phyloP scores from a whole-genome alignment of 2,329 filamentous ascomycete species.

The Rhynchosporium secalis region DNA sequence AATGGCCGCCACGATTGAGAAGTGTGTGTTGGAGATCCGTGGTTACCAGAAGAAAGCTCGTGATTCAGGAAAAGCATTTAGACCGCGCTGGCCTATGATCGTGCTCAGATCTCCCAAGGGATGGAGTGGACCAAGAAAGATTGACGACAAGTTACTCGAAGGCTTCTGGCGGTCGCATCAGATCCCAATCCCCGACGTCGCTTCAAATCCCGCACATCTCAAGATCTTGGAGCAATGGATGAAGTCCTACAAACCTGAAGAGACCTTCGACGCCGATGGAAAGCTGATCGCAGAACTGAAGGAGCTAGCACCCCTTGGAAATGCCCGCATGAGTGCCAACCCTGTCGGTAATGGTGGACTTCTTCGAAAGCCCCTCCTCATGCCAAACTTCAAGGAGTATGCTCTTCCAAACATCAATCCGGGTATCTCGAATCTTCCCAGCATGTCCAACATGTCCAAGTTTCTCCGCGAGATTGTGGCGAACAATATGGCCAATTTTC shows the following conservation, averaged over 20 bases:
- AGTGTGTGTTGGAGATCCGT: slow-evolving; percentile 68
- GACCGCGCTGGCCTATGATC: slow-evolving; percentile 78
- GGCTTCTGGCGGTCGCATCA: slow-evolving; percentile 82
- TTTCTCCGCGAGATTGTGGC: slow-evolving; percentile 69
- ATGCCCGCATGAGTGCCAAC: slow-evolving; percentile 74
- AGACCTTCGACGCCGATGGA: slow-evolving; percentile 66
- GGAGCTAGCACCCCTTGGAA: slow-evolving; percentile 64
- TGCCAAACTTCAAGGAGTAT: slow-evolving; percentile 72
- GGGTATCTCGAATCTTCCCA: slow-evolving; percentile 56
- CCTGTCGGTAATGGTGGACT: slow-evolving; percentile 72
- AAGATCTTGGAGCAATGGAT: slow-evolving; percentile 75
- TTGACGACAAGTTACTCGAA: slow-evolving; percentile 69
- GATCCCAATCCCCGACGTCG: slow-evolving; percentile 71
- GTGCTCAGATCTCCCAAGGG: slow-evolving; percentile 76
- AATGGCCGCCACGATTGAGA: slow-evolving; percentile 75
- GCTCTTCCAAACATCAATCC: slow-evolving; percentile 61
- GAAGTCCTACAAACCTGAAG: slow-evolving; percentile 72
- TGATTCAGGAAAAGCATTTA: slow-evolving; percentile 66
- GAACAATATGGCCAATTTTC: slow-evolving; percentile 66
- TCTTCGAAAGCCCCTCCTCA: slow-evolving; percentile 63
- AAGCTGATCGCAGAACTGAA: slow-evolving; percentile 62
- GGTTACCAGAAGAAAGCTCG: slow-evolving; percentile 70
- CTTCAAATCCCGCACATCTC: slow-evolving; percentile 63
- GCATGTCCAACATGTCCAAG: slow-evolving; percentile 68
- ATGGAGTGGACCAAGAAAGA: slow-evolving; percentile 73